phyloP scores from a whole-genome alignment of 768 basidiomycete genomes.

The Cyclocybe cylindracea region DNA sequence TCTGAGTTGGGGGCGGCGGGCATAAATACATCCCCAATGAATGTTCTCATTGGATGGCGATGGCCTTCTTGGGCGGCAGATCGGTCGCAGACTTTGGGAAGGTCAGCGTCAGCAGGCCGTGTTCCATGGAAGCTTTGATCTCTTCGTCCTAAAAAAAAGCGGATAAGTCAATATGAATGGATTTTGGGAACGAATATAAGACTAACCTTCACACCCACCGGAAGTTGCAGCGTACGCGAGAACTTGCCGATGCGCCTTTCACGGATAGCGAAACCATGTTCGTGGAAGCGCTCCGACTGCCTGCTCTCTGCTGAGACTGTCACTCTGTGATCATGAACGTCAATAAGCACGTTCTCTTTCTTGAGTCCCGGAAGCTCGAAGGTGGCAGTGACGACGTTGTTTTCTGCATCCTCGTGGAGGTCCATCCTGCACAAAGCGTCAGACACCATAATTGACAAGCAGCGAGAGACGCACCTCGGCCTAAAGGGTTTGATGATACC shows the following conservation, averaged over 20 bases:
- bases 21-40: too few relatives aligned
- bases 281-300: slow-evolving; percentile 34
- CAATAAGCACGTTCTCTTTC: slow-evolving; percentile 55
- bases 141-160: slow-evolving; percentile 26
- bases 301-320: slow-evolving; percentile 53
- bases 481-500: slow-evolving; percentile 21
- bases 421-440: slow-evolving; percentile 47
- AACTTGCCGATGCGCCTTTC: slow-evolving; percentile 54
- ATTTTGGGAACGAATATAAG: neutral
- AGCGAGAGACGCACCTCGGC: slow-evolving; percentile 29
- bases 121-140: slow-evolving; percentile 45
- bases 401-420: slow-evolving; percentile 49
- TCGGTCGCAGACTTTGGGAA: slow-evolving; percentile 52
- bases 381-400: slow-evolving; percentile 54
- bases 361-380: slow-evolving; percentile 63
- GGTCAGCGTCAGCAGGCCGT: slow-evolving; percentile 50
- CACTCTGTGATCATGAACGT: slow-evolving; percentile 51
- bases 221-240: slow-evolving; percentile 50
- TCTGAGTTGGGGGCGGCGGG: too few relatives aligned
- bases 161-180: slow-evolving; percentile 20
- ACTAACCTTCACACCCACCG: slow-evolving; percentile 54
- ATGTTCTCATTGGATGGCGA: slow-evolving; percentile 23
- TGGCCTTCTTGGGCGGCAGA: slow-evolving; percentile 27
- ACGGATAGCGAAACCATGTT: slow-evolving; percentile 43
- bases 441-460: neutral